A percentile compares a stretch with the other conserved stretches of the same genome.
These are phyloP conservation scores for Lasiodiplodia gonubiensis DNA, from an alignment of 2,329 filamentous ascomycete species.

Conservation along the genomic window DNA sequence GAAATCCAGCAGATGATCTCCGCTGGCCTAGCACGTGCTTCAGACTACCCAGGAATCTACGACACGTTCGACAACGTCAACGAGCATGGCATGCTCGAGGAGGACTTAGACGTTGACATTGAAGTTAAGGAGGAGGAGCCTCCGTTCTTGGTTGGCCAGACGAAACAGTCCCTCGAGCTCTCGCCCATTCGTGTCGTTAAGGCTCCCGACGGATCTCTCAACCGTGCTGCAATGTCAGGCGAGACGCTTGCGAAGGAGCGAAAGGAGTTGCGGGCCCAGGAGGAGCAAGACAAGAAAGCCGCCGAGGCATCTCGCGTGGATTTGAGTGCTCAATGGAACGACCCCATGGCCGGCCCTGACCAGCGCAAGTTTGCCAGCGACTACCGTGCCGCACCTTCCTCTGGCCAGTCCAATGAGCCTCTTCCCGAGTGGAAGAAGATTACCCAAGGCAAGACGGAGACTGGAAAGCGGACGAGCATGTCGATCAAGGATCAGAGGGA, in stretches of 20 bases:
- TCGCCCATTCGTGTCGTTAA: slow-evolving; percentile 97
- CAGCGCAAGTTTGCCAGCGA: slow-evolving; percentile 89
- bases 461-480: slow-evolving; percentile 85
- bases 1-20: slow-evolving; percentile 97
- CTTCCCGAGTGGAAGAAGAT: slow-evolving; percentile 93
- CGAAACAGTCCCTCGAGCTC: slow-evolving; percentile 91
- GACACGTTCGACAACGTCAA: slow-evolving; percentile 90
- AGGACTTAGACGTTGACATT: slow-evolving; percentile 97
- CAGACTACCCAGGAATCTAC: slow-evolving; percentile 92
- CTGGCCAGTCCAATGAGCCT: slow-evolving; percentile 65
- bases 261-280: slow-evolving; percentile 85
- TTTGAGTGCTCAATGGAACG: slow-evolving; percentile 89
- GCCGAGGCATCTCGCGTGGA: slow-evolving; percentile 80
- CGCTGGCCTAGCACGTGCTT: slow-evolving; percentile 89
- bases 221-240: slow-evolving; percentile 93
- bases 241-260: slow-evolving; percentile 87
- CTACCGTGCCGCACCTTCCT: slow-evolving; percentile 65
- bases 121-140: slow-evolving; percentile 96
- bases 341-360: slow-evolving; percentile 89
- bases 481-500: slow-evolving; percentile 96
- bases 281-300: slow-evolving; percentile 77
- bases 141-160: slow-evolving; percentile 93
- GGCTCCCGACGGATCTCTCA: slow-evolving; percentile 96
- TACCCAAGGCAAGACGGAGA: slow-evolving; percentile 77
- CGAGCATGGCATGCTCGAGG: slow-evolving; percentile 84